Percentiles rank a stretch among this genome's conserved stretches.
phyloP scores from a whole-genome alignment of 148 eudicot genomes.

The Chenopodium berlandieri region DNA sequence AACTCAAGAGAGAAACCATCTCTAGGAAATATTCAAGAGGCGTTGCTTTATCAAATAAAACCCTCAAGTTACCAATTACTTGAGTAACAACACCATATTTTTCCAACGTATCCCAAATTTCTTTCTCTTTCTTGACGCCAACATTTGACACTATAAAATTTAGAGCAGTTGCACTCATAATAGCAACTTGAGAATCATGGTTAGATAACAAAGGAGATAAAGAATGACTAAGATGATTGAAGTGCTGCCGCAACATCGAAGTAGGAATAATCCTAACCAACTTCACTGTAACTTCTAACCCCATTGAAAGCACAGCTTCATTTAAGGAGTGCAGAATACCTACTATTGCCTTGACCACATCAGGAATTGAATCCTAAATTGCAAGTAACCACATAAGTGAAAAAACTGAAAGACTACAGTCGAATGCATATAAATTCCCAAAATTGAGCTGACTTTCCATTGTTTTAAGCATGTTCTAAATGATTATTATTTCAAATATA shows the following conservation, averaged over 20 bases:
- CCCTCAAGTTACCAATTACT: slow-evolving; percentile 44
- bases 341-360: slow-evolving; percentile 58
- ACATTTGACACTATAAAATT: slow-evolving; percentile 51
- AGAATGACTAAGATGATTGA: slow-evolving; percentile 49
- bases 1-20: slow-evolving; percentile 65
- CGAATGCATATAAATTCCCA: background rate
- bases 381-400: slow-evolving; percentile 21
- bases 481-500: background rate
- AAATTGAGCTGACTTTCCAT: background rate
- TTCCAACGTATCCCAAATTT: slow-evolving; percentile 54
- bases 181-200: slow-evolving; percentile 51
- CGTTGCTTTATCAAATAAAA: slow-evolving; percentile 33
- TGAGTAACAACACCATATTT: slow-evolving; percentile 46
- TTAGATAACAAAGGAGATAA: slow-evolving; percentile 53
- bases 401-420: background rate
- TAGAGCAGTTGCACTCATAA: slow-evolving; percentile 64
- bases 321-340: slow-evolving; percentile 54
- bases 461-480: background rate
- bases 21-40: slow-evolving; percentile 50
- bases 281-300: slow-evolving; percentile 55
- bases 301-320: slow-evolving; percentile 48
- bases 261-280: slow-evolving; percentile 55
- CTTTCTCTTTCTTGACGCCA: slow-evolving; percentile 49
- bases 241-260: slow-evolving; percentile 50
- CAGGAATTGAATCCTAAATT: slow-evolving; percentile 65